Base-by-base conservation (phyloP, 805 yeast species). In the Scheffersomyces ergatensis region DNA sequence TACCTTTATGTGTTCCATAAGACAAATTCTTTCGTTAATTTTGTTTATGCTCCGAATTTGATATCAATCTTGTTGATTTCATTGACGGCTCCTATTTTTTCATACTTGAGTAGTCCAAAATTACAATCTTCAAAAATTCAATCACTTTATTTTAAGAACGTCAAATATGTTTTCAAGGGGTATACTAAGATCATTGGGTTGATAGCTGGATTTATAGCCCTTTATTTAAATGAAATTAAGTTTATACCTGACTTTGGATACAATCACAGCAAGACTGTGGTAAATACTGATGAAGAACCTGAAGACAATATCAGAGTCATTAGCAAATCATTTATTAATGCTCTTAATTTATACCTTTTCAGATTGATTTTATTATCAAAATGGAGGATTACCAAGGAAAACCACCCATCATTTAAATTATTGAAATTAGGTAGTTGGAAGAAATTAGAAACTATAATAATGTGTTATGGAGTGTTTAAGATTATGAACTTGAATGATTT, bases 371-470 rank as follows among this genome's bases (percentile, higher is more conserved):
- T 67, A n/a, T 44, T 69, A 23, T 64, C 69, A 9, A 68, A 67
- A 46, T 69, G 75, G 75, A 55, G 75, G 31, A 65, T 65, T 25
- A 42, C 55, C 25, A 68, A 67, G 48, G 71, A 64, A 17, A 61
- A 63, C 50, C 70, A 64, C 43, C 70, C 70, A 0, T 47, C 51
- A 43, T 62, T 68, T 46, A 55, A 48, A 25, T 12, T 44, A 15
- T 41, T 66, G 23, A 54, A 50, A 21, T 40, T 57, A 15, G 51
- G 47, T 14, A 50, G 57, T 11, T 68, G 73, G 72, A 54, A 51
- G 31, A 47, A 54, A 17, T 33, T 65, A 21, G 74, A 69, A 48
- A 49, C 65, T 2, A 40, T 54, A 11, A 37, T 63, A 13, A 62
- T 66, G 63, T 60, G 69, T 42, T 51, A 53, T 29, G 69, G 71